A percentile compares a stretch with the other conserved stretches of the same genome.
Conservation (phyloP, 140 eudicot genomes). For the Ambrosia hybrid region DNA sequence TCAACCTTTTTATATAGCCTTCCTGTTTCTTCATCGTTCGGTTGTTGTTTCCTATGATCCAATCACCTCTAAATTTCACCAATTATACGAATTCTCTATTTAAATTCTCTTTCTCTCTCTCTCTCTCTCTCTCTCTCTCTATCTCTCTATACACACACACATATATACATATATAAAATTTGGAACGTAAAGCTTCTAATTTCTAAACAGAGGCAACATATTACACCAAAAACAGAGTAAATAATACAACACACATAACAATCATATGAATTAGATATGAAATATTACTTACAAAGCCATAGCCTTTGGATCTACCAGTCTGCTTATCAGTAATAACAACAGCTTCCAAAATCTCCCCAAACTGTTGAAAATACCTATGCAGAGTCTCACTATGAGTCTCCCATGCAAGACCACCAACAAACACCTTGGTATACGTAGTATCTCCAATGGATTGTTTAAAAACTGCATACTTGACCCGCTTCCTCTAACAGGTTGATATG, state of each 20-base stretch:
- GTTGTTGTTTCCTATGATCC: no score
- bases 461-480: conserved; percentile 52
- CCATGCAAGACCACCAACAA: conserved; percentile 80
- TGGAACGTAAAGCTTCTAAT: no score
- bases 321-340: conserved; percentile 74
- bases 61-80: no score
- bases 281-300: conserved; percentile 32
- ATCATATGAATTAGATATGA: not conserved
- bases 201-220: no score
- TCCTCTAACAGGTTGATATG: conserved; percentile 47
- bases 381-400: conserved; percentile 69
- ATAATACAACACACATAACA: not conserved
- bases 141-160: no score
- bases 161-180: no score
- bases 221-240: not conserved
- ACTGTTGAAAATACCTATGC: conserved; percentile 58
- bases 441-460: conserved; percentile 53
- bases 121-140: no score
- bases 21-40: no score
- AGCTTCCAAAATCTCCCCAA: conserved; percentile 74
- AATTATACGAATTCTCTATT: no score
- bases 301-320: conserved; percentile 72
- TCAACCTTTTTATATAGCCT: no score
- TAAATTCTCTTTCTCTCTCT: no score
- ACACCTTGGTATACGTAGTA: conserved; percentile 64